Evolutionary conservation across 2,329 filamentous ascomycete species (phyloP).

Genomic region (Arthrobotrys sinensis): DNA sequence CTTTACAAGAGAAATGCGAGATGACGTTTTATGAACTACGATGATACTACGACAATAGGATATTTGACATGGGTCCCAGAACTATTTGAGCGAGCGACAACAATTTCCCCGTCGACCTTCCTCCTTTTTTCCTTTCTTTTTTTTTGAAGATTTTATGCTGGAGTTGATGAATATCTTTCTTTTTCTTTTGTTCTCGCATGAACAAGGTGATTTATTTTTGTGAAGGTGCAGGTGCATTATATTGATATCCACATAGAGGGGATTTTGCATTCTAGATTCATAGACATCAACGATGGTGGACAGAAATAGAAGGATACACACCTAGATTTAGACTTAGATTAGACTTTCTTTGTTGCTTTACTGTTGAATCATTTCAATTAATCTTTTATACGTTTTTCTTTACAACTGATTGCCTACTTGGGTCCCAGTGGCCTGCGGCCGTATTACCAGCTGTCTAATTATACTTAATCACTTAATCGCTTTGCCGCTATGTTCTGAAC

Average conservation of each 20-base stretch:
- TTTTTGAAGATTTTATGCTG: slow-evolving; percentile 28
- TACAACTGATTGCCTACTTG: no score
- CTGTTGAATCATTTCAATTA: slow-evolving; percentile 3
- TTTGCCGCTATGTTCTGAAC: no score
- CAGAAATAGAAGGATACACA: slow-evolving; percentile 35
- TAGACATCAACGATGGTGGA: slow-evolving; percentile 39
- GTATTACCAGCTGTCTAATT: no score
- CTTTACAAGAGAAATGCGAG: slow-evolving; percentile 12
- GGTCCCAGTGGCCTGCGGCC: no score
- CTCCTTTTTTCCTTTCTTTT: background rate
- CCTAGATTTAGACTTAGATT: slow-evolving; percentile 24
- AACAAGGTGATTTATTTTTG: background rate
- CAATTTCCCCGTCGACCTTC: background rate
- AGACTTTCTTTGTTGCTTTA: background rate
- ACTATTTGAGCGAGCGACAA: slow-evolving; percentile 17
- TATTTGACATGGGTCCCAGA: slow-evolving; percentile 8
- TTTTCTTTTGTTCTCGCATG: slow-evolving; percentile 5
- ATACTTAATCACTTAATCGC: no score
- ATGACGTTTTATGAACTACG: slow-evolving; percentile 32
- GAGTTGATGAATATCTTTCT: slow-evolving; percentile 45
- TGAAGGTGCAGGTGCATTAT: slow-evolving; percentile 31
- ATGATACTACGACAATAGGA: background rate
- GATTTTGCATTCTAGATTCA: slow-evolving; percentile 44
- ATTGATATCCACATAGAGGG: slow-evolving; percentile 60
- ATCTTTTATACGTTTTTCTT: slow-evolving; percentile 1